Evolutionary conservation across 768 basidiomycete genomes (phyloP).

Genomic region (Psilocybe cyanescens): DNA sequence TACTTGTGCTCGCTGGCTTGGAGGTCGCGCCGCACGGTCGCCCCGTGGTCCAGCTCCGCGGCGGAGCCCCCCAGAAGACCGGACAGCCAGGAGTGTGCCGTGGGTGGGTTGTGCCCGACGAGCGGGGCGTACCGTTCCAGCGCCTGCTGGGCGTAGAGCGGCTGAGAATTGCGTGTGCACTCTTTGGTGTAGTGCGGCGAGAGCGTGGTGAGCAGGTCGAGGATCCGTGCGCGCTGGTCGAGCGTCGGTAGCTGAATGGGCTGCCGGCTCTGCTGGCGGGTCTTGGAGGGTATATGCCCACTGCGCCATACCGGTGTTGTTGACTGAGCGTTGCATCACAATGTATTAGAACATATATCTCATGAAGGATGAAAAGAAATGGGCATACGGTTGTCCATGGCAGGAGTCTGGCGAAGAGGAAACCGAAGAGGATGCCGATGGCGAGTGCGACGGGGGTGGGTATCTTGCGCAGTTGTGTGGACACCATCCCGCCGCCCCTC

Average conservation of each 20-base stretch:
- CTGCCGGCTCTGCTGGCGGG: slow-evolving; percentile 59
- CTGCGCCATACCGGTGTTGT: slow-evolving; percentile 56
- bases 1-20: slow-evolving; percentile 86
- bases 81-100: slow-evolving; percentile 63
- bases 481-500: slow-evolving; percentile 17
- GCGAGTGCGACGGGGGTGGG: slow-evolving; percentile 60
- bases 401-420: slow-evolving; percentile 55
- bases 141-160: slow-evolving; percentile 84
- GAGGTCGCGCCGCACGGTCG: slow-evolving; percentile 39
- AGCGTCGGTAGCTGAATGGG: slow-evolving; percentile 77
- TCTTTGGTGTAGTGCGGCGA: slow-evolving; percentile 92
- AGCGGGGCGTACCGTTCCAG: slow-evolving; percentile 84
- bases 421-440: slow-evolving; percentile 65
- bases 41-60: slow-evolving; percentile 39
- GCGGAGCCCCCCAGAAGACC: slow-evolving; percentile 43
- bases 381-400: slow-evolving; percentile 46
- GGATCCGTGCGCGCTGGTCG: slow-evolving; percentile 83
- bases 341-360: not conserved
- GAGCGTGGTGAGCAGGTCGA: slow-evolving; percentile 85
- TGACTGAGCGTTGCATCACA: slow-evolving; percentile 22
- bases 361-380: slow-evolving; percentile 7
- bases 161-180: slow-evolving; percentile 85
- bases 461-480: slow-evolving; percentile 43
- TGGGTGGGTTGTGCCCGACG: slow-evolving; percentile 72
- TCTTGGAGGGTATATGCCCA: slow-evolving; percentile 52